These are phyloP conservation scores for Ophiobolus disseminans DNA, from an alignment of 2,329 filamentous ascomycete species.

Conservation along the genomic window DNA sequence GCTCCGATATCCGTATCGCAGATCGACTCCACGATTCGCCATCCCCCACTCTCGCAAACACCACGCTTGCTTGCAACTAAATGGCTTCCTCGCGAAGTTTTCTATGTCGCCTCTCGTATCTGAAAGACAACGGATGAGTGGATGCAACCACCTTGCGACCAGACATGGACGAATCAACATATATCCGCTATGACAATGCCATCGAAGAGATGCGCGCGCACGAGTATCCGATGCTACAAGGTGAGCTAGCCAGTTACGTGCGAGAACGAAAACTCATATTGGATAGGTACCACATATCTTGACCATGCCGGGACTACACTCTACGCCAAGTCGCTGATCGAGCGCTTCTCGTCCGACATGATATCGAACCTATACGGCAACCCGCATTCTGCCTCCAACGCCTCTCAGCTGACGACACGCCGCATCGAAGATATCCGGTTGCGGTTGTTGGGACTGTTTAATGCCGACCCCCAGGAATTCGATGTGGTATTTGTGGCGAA, in stretches of 20 bases:
- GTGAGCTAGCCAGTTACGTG: constrained; percentile 50
- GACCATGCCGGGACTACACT: constrained; percentile 95
- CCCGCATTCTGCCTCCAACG: constrained; percentile 83
- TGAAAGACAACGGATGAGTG: constrained; percentile 34
- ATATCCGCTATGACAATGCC: constrained; percentile 60
- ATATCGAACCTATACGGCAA: constrained; percentile 83
- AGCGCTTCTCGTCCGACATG: constrained; percentile 80
- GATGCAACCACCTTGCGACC: not conserved
- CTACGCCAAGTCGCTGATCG: constrained; percentile 80
- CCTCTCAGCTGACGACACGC: constrained; percentile 77
- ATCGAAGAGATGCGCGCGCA: constrained; percentile 65
- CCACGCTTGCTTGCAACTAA: constrained; percentile 26
- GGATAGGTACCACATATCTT: constrained; percentile 78
- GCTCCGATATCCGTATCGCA: constrained; percentile 34
- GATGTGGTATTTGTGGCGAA: constrained; percentile 93
- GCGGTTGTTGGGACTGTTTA: constrained; percentile 76
- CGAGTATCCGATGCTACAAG: constrained; percentile 75
- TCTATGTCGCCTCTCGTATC: constrained; percentile 7
- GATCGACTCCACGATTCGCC: constrained; percentile 37
- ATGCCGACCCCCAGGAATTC: constrained; percentile 80
- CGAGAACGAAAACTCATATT: not conserved
- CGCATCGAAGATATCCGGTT: constrained; percentile 79
- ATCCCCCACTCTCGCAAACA: constrained; percentile 46
- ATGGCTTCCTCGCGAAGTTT: constrained; percentile 29
- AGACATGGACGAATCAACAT: constrained; percentile 37